These are phyloP conservation scores for Saturnispora mendoncae DNA, from an alignment of 805 yeast species.

Conservation along the genomic window DNA sequence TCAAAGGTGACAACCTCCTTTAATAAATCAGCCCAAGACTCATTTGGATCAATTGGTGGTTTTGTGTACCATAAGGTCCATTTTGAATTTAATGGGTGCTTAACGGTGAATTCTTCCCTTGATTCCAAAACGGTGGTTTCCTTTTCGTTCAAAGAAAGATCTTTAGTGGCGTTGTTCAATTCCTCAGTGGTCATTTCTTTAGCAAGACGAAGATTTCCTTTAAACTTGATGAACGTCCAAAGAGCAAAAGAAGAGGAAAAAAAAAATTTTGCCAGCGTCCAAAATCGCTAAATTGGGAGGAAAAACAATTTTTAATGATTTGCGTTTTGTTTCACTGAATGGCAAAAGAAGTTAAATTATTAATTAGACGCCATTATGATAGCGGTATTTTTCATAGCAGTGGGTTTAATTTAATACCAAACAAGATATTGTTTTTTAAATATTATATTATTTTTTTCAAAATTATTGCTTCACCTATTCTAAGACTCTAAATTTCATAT, in stretches of 20 bases:
- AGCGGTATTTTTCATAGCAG: too few relatives aligned
- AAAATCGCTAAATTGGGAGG: background rate
- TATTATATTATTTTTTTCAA: background rate
- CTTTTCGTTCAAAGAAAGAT: constrained; percentile 29
- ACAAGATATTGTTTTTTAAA: too few relatives aligned
- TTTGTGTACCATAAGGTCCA: constrained; percentile 98
- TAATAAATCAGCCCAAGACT: constrained; percentile 86
- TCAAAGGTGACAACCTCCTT: constrained; percentile 87
- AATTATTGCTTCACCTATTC: too few relatives aligned
- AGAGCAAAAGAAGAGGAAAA: background rate
- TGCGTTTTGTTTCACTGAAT: background rate
- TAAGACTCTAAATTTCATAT: too few relatives aligned
- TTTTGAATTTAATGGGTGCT: constrained; percentile 81
- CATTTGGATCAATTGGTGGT: constrained; percentile 70
- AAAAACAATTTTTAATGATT: background rate
- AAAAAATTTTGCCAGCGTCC: constrained; percentile 1
- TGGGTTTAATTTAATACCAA: too few relatives aligned
- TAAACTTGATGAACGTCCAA: background rate
- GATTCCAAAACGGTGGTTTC: constrained; percentile 47
- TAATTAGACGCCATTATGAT: too few relatives aligned
- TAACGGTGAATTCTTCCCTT: constrained; percentile 58
- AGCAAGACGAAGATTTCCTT: background rate
- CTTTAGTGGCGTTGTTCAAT: constrained; percentile 28
- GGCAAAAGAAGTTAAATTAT: too few relatives aligned
- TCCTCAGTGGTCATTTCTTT: constrained; percentile 27